Conservation (phyloP, 805 yeast species). For the Spathaspora sp. region DNA sequence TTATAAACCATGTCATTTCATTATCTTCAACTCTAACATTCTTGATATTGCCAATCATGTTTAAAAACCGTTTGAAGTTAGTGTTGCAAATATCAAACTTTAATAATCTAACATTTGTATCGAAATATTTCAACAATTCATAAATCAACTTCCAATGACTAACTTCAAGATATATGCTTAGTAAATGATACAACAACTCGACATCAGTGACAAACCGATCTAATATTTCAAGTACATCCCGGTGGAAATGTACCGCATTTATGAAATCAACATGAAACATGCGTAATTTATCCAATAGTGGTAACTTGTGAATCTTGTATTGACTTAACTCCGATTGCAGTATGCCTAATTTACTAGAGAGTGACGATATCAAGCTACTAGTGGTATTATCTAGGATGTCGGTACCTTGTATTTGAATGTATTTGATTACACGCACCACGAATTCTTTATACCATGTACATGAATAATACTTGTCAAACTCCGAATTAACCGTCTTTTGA, state of each 20-base stretch:
- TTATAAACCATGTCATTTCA: not conserved
- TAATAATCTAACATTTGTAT: constrained; percentile 12
- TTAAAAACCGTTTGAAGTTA: constrained; percentile 1
- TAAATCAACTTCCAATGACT: constrained; percentile 28
- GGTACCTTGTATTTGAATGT: constrained; percentile 16
- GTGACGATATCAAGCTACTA: constrained; percentile 11
- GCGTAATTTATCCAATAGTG: constrained; percentile 19
- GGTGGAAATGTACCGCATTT: constrained; percentile 10
- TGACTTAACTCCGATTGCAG: constrained; percentile 18
- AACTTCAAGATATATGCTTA: constrained; percentile 23
- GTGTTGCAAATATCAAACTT: constrained; percentile 14
- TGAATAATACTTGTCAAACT: constrained; percentile 21
- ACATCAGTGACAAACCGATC: constrained; percentile 19
- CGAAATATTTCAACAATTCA: constrained; percentile 18
- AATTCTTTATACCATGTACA: constrained; percentile 25
- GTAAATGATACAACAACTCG: constrained; percentile 23
- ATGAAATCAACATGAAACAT: constrained; percentile 7
- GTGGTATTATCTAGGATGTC: constrained; percentile 11
- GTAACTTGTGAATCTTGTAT: constrained; percentile 16
- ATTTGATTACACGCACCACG: constrained; percentile 24
- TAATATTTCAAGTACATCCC: constrained; percentile 16
- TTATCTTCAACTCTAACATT: not conserved
- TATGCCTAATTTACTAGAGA: constrained; percentile 26
- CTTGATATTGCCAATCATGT: not conserved
- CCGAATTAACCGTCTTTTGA: constrained; percentile 18